These are phyloP conservation scores for Xylaria sp. DNA, from an alignment of 2,329 filamentous ascomycete genomes.

Conservation along the genomic window DNA sequence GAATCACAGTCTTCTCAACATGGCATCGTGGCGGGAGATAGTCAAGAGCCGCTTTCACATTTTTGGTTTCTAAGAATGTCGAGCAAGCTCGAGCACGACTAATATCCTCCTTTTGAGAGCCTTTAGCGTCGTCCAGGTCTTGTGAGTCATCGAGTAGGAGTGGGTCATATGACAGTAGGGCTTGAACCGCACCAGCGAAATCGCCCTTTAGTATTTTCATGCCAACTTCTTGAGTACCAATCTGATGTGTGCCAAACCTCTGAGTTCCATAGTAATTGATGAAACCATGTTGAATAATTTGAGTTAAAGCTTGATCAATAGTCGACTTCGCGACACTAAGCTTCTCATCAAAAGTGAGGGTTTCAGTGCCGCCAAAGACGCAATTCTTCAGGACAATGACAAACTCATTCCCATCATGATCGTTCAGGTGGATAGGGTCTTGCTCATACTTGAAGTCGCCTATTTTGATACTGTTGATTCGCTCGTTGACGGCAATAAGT, in stretches of 20 bases:
- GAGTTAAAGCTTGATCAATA: conserved; percentile 69
- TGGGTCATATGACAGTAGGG: conserved; percentile 78
- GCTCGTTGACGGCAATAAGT: conserved; percentile 73
- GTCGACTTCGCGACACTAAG: conserved; percentile 59
- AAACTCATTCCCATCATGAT: conserved; percentile 91
- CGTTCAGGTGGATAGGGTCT: conserved; percentile 80
- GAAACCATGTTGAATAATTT: conserved; percentile 81
- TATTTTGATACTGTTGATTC: conserved; percentile 69
- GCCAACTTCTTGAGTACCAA: conserved; percentile 87
- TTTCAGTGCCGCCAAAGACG: conserved; percentile 62
- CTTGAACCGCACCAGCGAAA: conserved; percentile 81
- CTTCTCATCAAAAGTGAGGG: conserved; percentile 61
- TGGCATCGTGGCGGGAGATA: conserved; percentile 82
- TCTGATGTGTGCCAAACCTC: conserved; percentile 88
- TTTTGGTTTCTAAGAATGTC: conserved; percentile 73
- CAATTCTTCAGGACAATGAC: conserved; percentile 91
- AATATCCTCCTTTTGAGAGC: conserved; percentile 77
- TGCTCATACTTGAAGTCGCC: conserved; percentile 85
- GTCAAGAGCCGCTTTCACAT: conserved; percentile 69
- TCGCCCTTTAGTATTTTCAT: conserved; percentile 84
- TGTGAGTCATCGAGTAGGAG: conserved; percentile 64
- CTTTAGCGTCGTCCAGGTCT: conserved; percentile 53
- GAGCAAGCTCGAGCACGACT: conserved; percentile 82
- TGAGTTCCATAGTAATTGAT: conserved; percentile 99
- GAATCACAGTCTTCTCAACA: conserved; percentile 82